phyloP scores from a whole-genome alignment of 352 stramenopile species.

The Aphanomyces cochlioides region DNA sequence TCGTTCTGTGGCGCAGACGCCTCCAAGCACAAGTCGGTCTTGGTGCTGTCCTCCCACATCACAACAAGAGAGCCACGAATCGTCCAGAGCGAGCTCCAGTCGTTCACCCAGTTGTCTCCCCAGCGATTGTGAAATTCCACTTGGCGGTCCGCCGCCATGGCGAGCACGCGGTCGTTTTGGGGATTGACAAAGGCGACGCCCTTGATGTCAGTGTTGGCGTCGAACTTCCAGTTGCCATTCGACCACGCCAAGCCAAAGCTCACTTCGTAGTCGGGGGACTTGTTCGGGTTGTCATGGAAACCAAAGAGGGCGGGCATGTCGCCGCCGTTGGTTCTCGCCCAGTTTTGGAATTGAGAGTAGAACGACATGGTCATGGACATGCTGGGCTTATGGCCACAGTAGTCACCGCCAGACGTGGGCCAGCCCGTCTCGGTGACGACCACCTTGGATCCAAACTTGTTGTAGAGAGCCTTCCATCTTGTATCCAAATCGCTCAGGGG shows the following conservation, averaged over 20 bases:
- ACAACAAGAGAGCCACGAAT: neutral
- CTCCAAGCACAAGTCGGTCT: constrained; percentile 44
- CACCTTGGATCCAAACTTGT: constrained; percentile 18
- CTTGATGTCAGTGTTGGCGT: neutral
- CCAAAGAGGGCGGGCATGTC: constrained; percentile 25
- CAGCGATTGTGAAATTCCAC: neutral
- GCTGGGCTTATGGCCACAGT: neutral
- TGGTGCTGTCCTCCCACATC: neutral
- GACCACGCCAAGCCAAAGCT: constrained; percentile 24
- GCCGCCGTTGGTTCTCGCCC: neutral
- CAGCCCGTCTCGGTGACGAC: constrained; percentile 25
- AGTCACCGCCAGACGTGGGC: constrained; percentile 11
- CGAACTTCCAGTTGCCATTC: constrained; percentile 25
- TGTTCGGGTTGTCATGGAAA: constrained; percentile 22
- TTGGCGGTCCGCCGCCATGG: neutral
- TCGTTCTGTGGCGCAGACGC: constrained; percentile 51
- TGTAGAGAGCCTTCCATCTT: neutral
- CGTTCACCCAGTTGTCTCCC: neutral
- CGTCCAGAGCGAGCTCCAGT: neutral
- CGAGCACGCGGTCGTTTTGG: neutral
- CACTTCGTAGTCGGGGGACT: constrained; percentile 15
- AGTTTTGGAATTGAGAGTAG: constrained; percentile 15
- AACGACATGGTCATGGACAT: constrained; percentile 15
- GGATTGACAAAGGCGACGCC: neutral
- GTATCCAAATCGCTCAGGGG: neutral